Evolutionary conservation across 2,329 filamentous ascomycete species (phyloP).

Genomic region (Alternaria longipes): DNA sequence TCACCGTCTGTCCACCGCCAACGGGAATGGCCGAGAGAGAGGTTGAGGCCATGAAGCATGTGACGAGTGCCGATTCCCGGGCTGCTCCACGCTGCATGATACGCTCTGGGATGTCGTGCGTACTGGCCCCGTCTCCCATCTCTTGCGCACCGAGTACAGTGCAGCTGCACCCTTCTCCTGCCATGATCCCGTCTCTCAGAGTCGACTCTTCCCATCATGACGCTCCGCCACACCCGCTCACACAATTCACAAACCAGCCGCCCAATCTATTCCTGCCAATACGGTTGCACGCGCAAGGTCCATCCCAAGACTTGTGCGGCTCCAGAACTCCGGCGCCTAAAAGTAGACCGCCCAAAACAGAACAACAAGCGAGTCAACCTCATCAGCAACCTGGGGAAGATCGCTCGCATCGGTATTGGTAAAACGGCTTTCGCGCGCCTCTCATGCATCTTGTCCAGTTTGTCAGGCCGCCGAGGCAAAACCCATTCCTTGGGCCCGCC

Average conservation of each 20-base stretch:
- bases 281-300: background rate
- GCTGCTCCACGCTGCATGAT: background rate
- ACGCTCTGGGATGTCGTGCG: background rate
- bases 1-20: constrained; percentile 11
- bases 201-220: background rate
- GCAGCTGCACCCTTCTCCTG: background rate
- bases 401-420: constrained; percentile 12
- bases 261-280: constrained; percentile 1
- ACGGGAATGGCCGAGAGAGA: constrained; percentile 11
- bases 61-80: background rate
- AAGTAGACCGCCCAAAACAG: background rate
- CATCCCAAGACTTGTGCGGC: constrained; percentile 16
- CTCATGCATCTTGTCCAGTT: constrained; percentile 6
- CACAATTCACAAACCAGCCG: background rate
- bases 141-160: background rate
- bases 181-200: background rate
- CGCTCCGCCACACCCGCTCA: constrained; percentile 9
- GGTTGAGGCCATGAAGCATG: background rate
- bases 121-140: background rate
- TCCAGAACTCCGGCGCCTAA: constrained; percentile 14
- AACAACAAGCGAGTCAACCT: constrained; percentile 17
- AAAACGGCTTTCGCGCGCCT: constrained; percentile 13
- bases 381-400: constrained; percentile 14
- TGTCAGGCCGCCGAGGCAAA: constrained; percentile 15
- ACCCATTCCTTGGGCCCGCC: constrained; percentile 2